Evolutionary conservation across 192 early-diverging fungal species (phyloP).

Genomic region (Entophlyctis luteolus): DNA sequence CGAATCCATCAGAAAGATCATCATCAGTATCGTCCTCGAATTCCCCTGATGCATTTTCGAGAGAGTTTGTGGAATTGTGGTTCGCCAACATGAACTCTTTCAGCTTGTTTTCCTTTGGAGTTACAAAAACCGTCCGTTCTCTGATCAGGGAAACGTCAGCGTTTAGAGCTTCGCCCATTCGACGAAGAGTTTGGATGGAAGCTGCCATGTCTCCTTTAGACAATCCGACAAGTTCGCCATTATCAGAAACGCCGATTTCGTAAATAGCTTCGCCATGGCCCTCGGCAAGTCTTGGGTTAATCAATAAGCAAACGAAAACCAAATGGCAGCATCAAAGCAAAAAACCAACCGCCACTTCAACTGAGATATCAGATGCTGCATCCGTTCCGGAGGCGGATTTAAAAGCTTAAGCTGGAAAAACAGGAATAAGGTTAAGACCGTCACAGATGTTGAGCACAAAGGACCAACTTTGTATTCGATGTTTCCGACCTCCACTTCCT

Average conservation of each 20-base stretch:
- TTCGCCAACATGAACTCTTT: slow-evolving; percentile 13
- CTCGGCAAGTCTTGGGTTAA: slow-evolving; percentile 59
- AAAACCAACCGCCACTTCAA: slow-evolving; percentile 72
- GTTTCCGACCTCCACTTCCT: slow-evolving; percentile 75
- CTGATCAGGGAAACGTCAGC: slow-evolving; percentile 69
- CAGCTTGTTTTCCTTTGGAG: not conserved
- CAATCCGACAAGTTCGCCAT: slow-evolving; percentile 74
- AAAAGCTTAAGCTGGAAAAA: slow-evolving; percentile 64
- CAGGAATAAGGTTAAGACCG: not conserved
- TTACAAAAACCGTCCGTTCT: slow-evolving; percentile 33
- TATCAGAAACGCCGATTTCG: slow-evolving; percentile 83
- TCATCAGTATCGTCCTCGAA: not conserved
- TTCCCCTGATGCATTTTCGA: not conserved
- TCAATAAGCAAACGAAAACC: not conserved
- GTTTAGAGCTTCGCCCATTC: slow-evolving; percentile 58
- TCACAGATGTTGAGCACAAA: not conserved
- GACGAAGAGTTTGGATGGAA: slow-evolving; percentile 58
- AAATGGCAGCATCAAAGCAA: not conserved
- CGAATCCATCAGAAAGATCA: slow-evolving; percentile 16
- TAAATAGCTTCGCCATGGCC: slow-evolving; percentile 84
- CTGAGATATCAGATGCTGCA: slow-evolving; percentile 87
- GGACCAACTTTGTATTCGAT: slow-evolving; percentile 77
- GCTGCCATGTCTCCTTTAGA: slow-evolving; percentile 54
- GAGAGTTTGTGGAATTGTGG: not conserved
- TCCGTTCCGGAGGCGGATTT: slow-evolving; percentile 60